Conservation (phyloP, 2,329 filamentous ascomycete genomes). For the Sporothrix phasma region DNA sequence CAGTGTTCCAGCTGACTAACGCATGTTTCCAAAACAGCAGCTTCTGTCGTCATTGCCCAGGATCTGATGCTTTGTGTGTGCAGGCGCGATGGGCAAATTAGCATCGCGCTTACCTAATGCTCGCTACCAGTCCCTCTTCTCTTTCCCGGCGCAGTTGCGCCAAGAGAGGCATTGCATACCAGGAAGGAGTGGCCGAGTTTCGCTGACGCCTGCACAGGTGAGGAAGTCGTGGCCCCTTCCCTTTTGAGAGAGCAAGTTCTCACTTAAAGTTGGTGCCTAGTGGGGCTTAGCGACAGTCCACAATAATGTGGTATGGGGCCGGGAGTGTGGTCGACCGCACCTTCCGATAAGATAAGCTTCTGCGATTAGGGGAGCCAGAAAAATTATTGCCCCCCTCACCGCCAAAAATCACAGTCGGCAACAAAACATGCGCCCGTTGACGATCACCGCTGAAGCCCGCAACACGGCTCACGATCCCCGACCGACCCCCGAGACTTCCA, state of each 20-base stretch:
- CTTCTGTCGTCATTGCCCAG: background rate
- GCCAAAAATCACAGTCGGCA: slow-evolving; percentile 15
- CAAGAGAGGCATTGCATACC: background rate
- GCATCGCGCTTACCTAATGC: background rate
- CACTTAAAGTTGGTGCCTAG: slow-evolving; percentile 6
- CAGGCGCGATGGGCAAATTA: background rate
- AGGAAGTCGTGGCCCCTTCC: background rate
- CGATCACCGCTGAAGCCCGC: background rate
- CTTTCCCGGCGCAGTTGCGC: background rate
- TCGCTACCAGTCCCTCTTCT: background rate
- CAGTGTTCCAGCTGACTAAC: background rate
- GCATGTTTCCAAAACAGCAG: background rate
- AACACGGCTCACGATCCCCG: no score
- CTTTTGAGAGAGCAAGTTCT: background rate
- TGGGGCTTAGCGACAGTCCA: slow-evolving; percentile 5
- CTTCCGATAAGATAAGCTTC: slow-evolving; percentile 15
- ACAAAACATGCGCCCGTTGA: background rate
- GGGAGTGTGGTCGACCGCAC: background rate
- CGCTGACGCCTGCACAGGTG: background rate
- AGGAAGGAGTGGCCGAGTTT: background rate
- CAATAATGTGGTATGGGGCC: background rate
- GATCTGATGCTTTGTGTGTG: background rate
- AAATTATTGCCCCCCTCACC: slow-evolving; percentile 20
- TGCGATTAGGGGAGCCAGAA: background rate
- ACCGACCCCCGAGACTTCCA: background rate